phyloP scores from a whole-genome alignment of 2,329 filamentous ascomycete species.

The Aspergillus aculeatus region DNA sequence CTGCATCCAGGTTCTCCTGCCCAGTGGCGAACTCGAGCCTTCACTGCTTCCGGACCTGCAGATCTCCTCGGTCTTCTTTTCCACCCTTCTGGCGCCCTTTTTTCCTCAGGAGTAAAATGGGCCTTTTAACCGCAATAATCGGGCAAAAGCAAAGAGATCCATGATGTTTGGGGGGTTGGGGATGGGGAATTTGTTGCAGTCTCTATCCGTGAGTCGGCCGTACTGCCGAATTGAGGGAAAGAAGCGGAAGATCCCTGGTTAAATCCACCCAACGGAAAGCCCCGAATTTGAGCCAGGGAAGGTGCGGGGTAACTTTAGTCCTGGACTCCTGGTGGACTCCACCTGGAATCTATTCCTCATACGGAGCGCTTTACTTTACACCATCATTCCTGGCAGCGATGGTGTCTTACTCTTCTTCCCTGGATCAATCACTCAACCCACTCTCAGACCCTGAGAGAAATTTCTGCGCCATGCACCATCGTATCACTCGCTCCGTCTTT shows the following conservation, averaged over 20 bases:
- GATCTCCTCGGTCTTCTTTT: neutral
- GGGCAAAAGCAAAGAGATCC: neutral
- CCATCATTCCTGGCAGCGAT: neutral
- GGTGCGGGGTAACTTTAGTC: neutral
- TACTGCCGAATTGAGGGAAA: neutral
- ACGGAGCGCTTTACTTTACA: neutral
- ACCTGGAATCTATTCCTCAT: neutral
- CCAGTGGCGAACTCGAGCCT: neutral
- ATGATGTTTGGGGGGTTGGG: too few relatives aligned
- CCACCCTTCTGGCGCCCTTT: neutral
- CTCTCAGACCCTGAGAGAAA: neutral
- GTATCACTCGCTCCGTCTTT: slow-evolving; percentile 1
- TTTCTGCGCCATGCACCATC: neutral
- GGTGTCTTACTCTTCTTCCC: neutral
- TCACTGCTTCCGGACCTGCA: neutral
- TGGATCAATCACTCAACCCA: too few relatives aligned
- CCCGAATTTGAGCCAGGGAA: neutral
- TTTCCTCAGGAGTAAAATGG: too few relatives aligned
- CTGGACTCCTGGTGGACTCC: neutral
- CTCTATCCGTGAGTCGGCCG: neutral
- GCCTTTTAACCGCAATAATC: neutral
- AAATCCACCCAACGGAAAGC: neutral
- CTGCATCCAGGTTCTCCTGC: neutral
- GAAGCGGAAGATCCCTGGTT: neutral
- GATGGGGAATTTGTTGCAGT: too few relatives aligned